These are phyloP conservation scores for Camellia oleifera DNA, from an alignment of 179 eudicot genomes.

Conservation along the genomic window DNA sequence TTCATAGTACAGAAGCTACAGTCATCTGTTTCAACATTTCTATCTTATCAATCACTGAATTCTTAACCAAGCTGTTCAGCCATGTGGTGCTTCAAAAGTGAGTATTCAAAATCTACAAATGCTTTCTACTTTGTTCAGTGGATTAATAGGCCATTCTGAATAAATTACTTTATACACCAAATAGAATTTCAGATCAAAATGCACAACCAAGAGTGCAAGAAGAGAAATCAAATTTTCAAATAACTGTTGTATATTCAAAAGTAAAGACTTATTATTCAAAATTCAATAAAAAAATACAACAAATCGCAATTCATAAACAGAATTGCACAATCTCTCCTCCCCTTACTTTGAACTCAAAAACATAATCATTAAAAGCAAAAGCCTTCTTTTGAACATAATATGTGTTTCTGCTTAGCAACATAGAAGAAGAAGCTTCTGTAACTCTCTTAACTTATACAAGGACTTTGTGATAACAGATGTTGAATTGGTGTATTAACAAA, in stretches of 20 bases:
- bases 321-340: background rate
- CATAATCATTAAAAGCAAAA: background rate
- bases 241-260: background rate
- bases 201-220: no score
- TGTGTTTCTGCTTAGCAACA: background rate
- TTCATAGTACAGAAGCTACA: no score
- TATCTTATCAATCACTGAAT: no score
- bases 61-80: no score
- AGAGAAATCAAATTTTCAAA: background rate
- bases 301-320: background rate
- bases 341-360: background rate
- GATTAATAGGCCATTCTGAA: no score
- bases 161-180: no score
- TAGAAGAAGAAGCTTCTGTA: background rate
- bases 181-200: no score
- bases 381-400: background rate
- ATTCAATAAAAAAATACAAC: slow-evolving; percentile 1
- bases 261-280: background rate
- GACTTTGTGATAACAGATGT: slow-evolving; percentile 1
- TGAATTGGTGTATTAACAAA: background rate
- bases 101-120: no score
- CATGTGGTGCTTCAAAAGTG: no score
- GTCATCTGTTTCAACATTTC: no score
- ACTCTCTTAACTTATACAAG: background rate
- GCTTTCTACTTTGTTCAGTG: no score